Evolutionary conservation across 768 basidiomycete species (phyloP).

Genomic region (Kwoniella europaea): DNA sequence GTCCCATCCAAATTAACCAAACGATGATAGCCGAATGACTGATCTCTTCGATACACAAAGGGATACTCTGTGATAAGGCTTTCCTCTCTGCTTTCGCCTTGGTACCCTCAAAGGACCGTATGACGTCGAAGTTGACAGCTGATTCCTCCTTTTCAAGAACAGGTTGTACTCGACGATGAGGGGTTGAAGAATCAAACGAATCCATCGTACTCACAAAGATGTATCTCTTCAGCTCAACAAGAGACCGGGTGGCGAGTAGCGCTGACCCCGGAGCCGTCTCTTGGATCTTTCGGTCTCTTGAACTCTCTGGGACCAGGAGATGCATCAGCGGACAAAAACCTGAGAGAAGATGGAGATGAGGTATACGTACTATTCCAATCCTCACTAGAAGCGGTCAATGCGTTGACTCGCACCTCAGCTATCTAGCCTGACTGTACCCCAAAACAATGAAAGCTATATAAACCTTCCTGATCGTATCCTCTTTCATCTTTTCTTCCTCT

Average conservation of each 20-base stretch:
- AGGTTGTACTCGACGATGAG: too few relatives aligned
- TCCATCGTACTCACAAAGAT: too few relatives aligned
- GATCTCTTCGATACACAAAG: too few relatives aligned
- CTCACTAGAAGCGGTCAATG: neutral
- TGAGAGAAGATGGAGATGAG: neutral
- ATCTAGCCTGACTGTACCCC: neutral
- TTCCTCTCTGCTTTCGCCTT: neutral
- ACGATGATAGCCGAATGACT: too few relatives aligned
- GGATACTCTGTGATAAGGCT: too few relatives aligned
- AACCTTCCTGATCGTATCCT: neutral
- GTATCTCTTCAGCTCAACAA: too few relatives aligned
- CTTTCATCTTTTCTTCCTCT: neutral
- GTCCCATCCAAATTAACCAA: too few relatives aligned
- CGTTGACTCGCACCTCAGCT: neutral
- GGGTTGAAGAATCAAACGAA: too few relatives aligned
- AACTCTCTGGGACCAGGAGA: neutral
- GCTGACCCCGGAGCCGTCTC: too few relatives aligned
- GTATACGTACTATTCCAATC: neutral
- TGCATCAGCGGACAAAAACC: neutral
- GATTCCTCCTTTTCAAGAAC: too few relatives aligned
- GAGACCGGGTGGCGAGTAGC: too few relatives aligned
- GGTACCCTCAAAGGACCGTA: neutral
- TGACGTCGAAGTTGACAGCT: neutral
- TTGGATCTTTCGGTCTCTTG: too few relatives aligned
- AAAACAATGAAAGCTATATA: neutral